Conservation (phyloP, 768 basidiomycete genomes). For the Suillus lakei region DNA sequence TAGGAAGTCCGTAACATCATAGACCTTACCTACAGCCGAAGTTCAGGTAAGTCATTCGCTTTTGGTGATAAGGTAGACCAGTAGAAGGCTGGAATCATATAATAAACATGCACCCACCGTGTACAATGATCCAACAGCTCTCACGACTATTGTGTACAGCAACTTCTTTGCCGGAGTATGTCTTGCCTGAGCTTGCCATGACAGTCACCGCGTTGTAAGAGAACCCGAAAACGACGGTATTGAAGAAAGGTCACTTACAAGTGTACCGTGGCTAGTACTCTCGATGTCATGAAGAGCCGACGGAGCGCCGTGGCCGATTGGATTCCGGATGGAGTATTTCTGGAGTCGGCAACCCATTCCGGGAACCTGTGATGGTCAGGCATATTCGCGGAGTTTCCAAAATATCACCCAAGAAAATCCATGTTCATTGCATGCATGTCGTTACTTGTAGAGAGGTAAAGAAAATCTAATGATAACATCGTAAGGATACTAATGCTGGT, state of each 20-base stretch:
- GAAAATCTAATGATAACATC: constrained; percentile 24
- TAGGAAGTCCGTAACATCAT: constrained; percentile 75
- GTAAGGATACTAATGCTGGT: constrained; percentile 16
- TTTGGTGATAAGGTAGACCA: background rate
- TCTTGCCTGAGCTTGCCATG: background rate
- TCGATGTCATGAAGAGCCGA: constrained; percentile 8
- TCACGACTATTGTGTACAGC: constrained; percentile 53
- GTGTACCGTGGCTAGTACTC: background rate
- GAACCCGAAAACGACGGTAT: background rate
- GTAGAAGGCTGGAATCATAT: background rate
- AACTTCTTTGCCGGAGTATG: constrained; percentile 48
- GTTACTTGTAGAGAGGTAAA: constrained; percentile 21
- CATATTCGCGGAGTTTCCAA: background rate
- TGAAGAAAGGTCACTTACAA: background rate
- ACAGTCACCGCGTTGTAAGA: background rate
- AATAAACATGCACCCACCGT: constrained; percentile 47
- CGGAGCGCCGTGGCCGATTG: constrained; percentile 16
- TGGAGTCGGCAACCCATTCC: background rate
- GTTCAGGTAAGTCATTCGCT: background rate
- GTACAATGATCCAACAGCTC: constrained; percentile 76
- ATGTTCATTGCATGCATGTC: constrained; percentile 21
- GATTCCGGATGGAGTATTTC: constrained; percentile 2
- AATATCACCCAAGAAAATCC: background rate
- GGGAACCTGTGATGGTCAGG: background rate
- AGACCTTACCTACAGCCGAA: constrained; percentile 57